A percentile compares a stretch with the other conserved stretches of the same genome.
phyloP scores from a whole-genome alignment of 805 yeast species.

The Lipomyces starkeyi region DNA sequence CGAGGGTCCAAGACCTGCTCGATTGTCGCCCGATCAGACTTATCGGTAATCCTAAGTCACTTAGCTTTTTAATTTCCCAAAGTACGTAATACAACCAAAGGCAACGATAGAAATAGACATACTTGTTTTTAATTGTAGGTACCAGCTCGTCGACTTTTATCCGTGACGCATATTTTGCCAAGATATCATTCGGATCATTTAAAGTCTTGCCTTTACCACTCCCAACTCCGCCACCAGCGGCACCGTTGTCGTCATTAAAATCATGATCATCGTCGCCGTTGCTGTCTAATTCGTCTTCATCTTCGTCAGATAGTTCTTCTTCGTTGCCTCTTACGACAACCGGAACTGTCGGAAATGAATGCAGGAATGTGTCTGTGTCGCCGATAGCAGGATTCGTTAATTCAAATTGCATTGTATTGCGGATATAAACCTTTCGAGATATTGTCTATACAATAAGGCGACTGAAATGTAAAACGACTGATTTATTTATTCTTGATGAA shows the following conservation, averaged over 20 bases:
- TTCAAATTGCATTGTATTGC: slow-evolving; percentile 1
- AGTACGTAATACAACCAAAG: neutral
- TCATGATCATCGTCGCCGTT: neutral
- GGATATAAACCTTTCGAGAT: neutral
- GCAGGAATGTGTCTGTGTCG: neutral
- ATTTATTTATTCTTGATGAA: too few relatives aligned
- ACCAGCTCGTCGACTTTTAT: slow-evolving; percentile 36
- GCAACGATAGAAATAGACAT: neutral
- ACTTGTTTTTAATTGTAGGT: slow-evolving; percentile 33
- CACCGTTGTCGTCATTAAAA: neutral
- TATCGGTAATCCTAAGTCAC: slow-evolving; percentile 55
- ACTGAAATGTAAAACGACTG: neutral
- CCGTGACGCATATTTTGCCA: slow-evolving; percentile 37
- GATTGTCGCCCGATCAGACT: slow-evolving; percentile 93
- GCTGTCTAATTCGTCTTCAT: slow-evolving; percentile 18
- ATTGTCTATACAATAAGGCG: neutral
- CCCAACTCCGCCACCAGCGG: neutral
- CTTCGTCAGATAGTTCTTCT: neutral
- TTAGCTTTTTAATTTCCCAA: neutral
- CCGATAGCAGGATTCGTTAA: neutral
- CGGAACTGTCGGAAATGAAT: neutral
- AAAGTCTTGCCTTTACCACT: slow-evolving; percentile 6
- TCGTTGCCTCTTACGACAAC: neutral
- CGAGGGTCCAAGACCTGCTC: slow-evolving; percentile 97
- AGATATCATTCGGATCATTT: slow-evolving; percentile 34